These are phyloP conservation scores for Leccinum pellstonianum DNA, from an alignment of 768 basidiomycete species.

Conservation along the genomic window DNA sequence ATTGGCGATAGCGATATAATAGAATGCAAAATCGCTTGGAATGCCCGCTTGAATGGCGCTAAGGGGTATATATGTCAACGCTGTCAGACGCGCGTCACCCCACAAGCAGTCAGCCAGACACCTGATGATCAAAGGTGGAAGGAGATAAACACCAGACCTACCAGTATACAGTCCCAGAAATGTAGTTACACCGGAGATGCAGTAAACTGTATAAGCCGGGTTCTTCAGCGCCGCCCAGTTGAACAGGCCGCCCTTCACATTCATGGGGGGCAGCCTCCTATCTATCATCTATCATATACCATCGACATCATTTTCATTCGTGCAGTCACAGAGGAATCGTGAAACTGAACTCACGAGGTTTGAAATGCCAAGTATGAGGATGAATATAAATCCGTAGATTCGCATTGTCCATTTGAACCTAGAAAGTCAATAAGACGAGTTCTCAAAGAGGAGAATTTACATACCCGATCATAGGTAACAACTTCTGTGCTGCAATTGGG, in stretches of 20 bases:
- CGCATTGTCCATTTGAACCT: conserved; percentile 81
- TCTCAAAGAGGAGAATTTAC: background rate
- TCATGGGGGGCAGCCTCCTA: conserved; percentile 53
- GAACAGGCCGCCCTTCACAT: conserved; percentile 58
- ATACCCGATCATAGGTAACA: conserved; percentile 58
- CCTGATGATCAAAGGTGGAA: background rate
- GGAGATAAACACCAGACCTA: conserved; percentile 22
- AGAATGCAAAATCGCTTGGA: conserved; percentile 52
- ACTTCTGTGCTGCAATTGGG: conserved; percentile 57
- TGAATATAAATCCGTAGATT: conserved; percentile 62
- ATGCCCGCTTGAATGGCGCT: conserved; percentile 54
- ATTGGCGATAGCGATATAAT: conserved; percentile 68
- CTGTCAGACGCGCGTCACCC: conserved; percentile 29
- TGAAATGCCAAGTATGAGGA: conserved; percentile 50
- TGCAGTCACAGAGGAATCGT: background rate
- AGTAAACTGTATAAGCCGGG: conserved; percentile 53
- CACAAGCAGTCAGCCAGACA: background rate
- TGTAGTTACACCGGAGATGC: conserved; percentile 51
- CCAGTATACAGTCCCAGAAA: conserved; percentile 75
- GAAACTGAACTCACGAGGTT: conserved; percentile 45
- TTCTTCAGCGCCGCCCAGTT: conserved; percentile 51
- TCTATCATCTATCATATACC: conserved; percentile 27
- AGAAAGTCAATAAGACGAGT: background rate
- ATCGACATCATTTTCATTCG: background rate
- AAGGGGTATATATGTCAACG: conserved; percentile 66